Evolutionary conservation across 331 rosid genomes (phyloP).

Genomic region (Telfairia occidentalis): DNA sequence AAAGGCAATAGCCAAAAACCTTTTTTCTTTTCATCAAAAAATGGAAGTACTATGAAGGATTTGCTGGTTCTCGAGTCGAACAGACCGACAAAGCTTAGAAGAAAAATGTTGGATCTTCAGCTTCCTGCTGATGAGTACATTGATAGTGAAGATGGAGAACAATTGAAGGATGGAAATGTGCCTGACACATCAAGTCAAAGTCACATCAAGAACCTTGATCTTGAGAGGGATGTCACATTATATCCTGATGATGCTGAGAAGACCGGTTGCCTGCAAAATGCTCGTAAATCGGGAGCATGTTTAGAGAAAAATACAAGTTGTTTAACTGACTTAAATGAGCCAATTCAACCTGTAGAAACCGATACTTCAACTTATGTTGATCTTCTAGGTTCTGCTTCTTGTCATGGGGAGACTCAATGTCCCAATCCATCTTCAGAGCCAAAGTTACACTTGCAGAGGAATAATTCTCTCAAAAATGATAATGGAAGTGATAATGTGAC

Average conservation of each 20-base stretch:
- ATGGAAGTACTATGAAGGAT: constrained; percentile 7
- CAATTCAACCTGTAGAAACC: constrained; percentile 55
- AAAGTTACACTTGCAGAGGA: constrained; percentile 39
- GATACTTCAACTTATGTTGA: constrained; percentile 28
- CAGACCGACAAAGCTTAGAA: constrained; percentile 65
- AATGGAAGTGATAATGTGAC: constrained; percentile 28
- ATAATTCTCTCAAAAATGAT: constrained; percentile 20
- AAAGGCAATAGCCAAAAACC: constrained; percentile 15
- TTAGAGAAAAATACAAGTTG: constrained; percentile 29
- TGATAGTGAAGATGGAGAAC: constrained; percentile 78
- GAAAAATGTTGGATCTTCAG: constrained; percentile 81
- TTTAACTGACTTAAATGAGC: constrained; percentile 82
- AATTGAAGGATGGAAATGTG: constrained; percentile 40
- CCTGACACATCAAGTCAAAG: constrained; percentile 25
- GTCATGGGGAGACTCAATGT: constrained; percentile 30
- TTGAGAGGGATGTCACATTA: constrained; percentile 30
- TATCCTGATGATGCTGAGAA: constrained; percentile 31
- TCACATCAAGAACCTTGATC: constrained; percentile 24
- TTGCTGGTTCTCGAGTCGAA: constrained; percentile 21
- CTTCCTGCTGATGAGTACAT: constrained; percentile 78
- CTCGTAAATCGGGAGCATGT: constrained; percentile 32
- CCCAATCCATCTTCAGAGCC: constrained; percentile 32
- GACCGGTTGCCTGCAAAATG: constrained; percentile 26
- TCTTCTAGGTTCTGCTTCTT: neutral
- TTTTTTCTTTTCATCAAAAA: constrained; percentile 2